Conservation (phyloP, 2,329 filamentous ascomycete genomes). For the Sporothrix humicola region DNA sequence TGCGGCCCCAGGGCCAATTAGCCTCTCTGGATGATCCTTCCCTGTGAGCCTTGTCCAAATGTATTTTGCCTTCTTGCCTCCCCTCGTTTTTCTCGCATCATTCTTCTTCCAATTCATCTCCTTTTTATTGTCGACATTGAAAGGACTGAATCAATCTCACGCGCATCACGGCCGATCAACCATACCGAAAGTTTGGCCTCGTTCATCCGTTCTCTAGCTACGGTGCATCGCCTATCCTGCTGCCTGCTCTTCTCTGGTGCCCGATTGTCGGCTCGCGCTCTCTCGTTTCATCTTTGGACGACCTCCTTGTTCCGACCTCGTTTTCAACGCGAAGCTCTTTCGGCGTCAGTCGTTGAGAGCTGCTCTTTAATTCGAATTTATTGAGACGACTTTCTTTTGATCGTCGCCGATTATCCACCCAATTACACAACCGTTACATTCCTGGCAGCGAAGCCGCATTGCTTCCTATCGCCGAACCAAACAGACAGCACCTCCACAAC, state of each 20-base stretch:
- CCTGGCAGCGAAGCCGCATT: not conserved
- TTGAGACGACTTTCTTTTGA: not conserved
- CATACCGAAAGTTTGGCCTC: not conserved
- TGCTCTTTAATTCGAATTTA: not conserved
- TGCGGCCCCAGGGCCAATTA: constrained; percentile 14
- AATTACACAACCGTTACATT: not conserved
- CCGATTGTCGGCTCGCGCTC: not conserved
- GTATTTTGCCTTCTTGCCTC: not conserved
- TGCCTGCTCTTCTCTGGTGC: not conserved
- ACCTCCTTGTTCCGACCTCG: not conserved
- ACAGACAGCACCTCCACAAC: not conserved
- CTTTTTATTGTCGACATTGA: not conserved
- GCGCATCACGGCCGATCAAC: not conserved
- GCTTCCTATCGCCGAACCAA: not conserved
- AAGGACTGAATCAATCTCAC: not conserved
- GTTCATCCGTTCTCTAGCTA: not conserved
- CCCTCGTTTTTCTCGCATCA: constrained; percentile 1
- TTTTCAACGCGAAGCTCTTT: not conserved
- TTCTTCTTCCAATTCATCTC: not conserved
- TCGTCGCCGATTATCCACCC: not conserved
- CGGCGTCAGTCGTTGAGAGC: not conserved
- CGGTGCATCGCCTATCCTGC: not conserved
- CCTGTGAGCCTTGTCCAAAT: constrained; percentile 22
- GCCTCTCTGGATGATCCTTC: not conserved
- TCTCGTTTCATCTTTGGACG: constrained; percentile 16